Evolutionary conservation across 768 basidiomycete species (phyloP), one percentile per base, ranked within the genome.

Genomic region (Flagelloscypha sp.): DNA sequence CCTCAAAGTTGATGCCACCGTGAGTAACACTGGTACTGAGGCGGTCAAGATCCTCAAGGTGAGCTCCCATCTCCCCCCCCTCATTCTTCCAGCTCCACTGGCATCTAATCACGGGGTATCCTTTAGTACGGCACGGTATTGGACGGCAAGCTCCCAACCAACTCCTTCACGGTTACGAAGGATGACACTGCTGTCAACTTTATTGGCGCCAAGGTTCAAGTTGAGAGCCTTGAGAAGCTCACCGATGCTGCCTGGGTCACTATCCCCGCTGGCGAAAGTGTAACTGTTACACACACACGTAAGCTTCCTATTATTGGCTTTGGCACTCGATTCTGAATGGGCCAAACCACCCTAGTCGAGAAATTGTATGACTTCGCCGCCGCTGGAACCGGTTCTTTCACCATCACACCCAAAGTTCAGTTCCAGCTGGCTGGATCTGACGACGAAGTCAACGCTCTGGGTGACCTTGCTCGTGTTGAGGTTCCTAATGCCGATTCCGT

Each of bases 91-190:
- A n/a, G n/a, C n/a, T n/a, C n/a, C n/a, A n/a, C n/a, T n/a, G n/a
- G n/a, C n/a, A n/a, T n/a, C n/a, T n/a, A n/a, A n/a, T n/a, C n/a
- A n/a, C n/a, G n/a, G n/a, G n/a, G n/a, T n/a, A n/a, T n/a, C n/a
- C n/a, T n/a, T n/a, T n/a, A n/a, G 45, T 68, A 64, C 43, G 62
- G 55, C n/a, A 68, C 68, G 11, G 59, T 70, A 36, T 57, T 68
- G 36, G 66, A 70, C 48, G 54, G 51, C 25, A 48, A 57, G 19
- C 48, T 62, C n/a, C 63, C 65, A 5, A 66, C 65, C 22, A 61
- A 55, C 46, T 66, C 65, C 2, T 69, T 70, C 48, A 50, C 46
- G 6, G 57, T 69, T 41, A 63, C 55, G 28, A 64, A 63, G 46
- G 58, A 62, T 43, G 64, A 57, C 16, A 33, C 47, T 13, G 48